Evolutionary conservation across 2,329 filamentous ascomycete genomes (phyloP).

Genomic region (Cercospora sp.): DNA sequence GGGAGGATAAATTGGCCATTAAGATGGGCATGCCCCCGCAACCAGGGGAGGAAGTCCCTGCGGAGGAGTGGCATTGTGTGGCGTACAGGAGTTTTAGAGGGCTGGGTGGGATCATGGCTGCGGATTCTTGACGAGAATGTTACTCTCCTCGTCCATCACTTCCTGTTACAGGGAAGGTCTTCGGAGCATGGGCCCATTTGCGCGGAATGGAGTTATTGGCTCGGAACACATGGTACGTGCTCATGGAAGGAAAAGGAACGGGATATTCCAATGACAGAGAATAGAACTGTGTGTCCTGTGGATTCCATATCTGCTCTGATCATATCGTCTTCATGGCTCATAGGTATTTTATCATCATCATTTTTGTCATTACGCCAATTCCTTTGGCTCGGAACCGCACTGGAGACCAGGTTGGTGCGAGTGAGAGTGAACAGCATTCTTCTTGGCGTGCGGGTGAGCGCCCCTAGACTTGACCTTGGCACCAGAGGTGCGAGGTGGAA

Average conservation of each 20-base stretch:
- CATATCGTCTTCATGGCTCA: neutral
- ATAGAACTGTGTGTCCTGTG: neutral
- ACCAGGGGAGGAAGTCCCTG: neutral
- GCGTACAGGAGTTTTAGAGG: constrained; percentile 9
- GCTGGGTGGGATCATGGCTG: constrained; percentile 7
- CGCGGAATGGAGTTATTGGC: neutral
- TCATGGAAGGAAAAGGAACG: neutral
- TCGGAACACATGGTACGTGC: neutral
- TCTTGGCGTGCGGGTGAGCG: constrained; percentile 20
- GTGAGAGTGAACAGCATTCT: constrained; percentile 14
- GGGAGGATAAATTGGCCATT: neutral
- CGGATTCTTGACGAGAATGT: neutral
- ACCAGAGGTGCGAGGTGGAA: constrained; percentile 11
- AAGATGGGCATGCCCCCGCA: neutral
- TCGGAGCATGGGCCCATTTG: neutral
- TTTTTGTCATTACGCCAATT: neutral
- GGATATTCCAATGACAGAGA: neutral
- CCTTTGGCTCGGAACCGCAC: constrained; percentile 15
- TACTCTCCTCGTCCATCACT: neutral
- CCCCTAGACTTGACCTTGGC: constrained; percentile 19
- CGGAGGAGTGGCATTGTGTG: constrained; percentile 10
- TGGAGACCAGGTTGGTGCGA: constrained; percentile 16
- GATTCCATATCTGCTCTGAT: neutral
- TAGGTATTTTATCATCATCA: neutral
- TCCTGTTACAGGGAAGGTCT: neutral